These are phyloP conservation scores for Ceratobasidium sp. DNA, from an alignment of 1,284 basidiomycete species.

Conservation along the genomic window DNA sequence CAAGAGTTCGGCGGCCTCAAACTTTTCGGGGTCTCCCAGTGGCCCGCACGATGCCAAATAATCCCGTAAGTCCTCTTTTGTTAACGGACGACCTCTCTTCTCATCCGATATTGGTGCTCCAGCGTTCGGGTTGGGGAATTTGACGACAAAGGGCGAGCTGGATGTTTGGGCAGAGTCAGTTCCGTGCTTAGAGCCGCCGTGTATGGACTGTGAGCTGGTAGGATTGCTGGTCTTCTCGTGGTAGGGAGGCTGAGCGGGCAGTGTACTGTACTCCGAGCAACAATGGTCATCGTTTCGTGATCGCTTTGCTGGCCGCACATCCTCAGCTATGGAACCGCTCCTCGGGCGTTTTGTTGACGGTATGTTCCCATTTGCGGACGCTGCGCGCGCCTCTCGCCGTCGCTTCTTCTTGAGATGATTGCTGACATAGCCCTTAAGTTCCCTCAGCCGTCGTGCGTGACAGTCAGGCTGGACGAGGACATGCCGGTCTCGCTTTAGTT, in stretches of 20 bases:
- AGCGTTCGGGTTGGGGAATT: neutral
- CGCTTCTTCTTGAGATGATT: neutral
- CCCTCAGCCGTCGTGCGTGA: neutral
- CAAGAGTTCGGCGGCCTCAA: conserved; percentile 20
- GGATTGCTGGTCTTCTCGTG: neutral
- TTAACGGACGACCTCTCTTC: neutral
- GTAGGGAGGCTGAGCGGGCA: neutral
- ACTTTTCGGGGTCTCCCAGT: conserved; percentile 20
- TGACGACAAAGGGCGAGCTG: neutral
- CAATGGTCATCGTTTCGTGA: neutral
- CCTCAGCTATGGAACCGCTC: neutral
- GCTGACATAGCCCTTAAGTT: conserved; percentile 2
- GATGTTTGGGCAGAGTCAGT: neutral
- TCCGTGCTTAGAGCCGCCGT: neutral
- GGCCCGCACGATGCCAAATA: conserved; percentile 14
- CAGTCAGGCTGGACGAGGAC: neutral
- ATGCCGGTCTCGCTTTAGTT: neutral
- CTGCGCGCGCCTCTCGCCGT: neutral
- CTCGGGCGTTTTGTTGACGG: neutral
- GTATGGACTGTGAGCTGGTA: neutral
- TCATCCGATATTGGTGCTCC: conserved; percentile 10
- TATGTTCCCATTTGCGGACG: neutral
- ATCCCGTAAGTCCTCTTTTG: conserved; percentile 20
- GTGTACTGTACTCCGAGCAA: neutral
- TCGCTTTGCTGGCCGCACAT: neutral